Evolutionary conservation across 2,329 filamentous ascomycete species (phyloP).

Genomic region (Penicillium hesseltinei): DNA sequence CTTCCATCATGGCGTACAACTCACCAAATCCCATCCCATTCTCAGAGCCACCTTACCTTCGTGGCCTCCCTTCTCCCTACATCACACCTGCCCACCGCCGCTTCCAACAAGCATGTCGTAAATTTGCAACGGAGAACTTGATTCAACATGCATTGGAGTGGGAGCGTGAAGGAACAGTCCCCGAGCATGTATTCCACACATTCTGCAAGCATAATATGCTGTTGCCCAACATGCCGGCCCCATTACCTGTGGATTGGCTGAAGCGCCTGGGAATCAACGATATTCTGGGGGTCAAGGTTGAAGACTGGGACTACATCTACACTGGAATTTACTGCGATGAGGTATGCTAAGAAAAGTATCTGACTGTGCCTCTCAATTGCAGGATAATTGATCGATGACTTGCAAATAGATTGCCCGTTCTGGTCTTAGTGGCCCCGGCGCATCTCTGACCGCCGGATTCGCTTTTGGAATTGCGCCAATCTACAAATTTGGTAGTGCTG

Average conservation of each 20-base stretch:
- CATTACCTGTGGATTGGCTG: constrained; percentile 66
- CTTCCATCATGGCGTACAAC: constrained; percentile 28
- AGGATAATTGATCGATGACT: not conserved
- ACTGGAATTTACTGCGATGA: constrained; percentile 69
- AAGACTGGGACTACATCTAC: constrained; percentile 73
- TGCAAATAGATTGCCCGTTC: constrained; percentile 57
- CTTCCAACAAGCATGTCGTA: constrained; percentile 67
- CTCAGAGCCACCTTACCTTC: constrained; percentile 70
- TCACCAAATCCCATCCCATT: constrained; percentile 57
- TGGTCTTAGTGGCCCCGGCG: constrained; percentile 63
- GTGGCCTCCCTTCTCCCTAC: constrained; percentile 68
- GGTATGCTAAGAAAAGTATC: constrained; percentile 29
- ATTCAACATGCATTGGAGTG: constrained; percentile 64
- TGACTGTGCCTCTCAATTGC: not conserved
- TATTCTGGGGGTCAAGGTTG: constrained; percentile 65
- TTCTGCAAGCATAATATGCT: constrained; percentile 69
- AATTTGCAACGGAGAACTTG: constrained; percentile 64
- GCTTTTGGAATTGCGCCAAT: constrained; percentile 71
- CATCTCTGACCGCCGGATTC: constrained; percentile 68
- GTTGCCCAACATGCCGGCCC: constrained; percentile 66
- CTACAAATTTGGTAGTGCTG: constrained; percentile 63
- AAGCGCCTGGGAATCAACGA: constrained; percentile 64
- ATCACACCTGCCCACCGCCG: constrained; percentile 63
- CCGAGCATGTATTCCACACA: constrained; percentile 61
- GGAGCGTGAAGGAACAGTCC: constrained; percentile 65